Evolutionary conservation across 108 stramenopile species (phyloP).

Genomic region (Epithemia pelagica): DNA sequence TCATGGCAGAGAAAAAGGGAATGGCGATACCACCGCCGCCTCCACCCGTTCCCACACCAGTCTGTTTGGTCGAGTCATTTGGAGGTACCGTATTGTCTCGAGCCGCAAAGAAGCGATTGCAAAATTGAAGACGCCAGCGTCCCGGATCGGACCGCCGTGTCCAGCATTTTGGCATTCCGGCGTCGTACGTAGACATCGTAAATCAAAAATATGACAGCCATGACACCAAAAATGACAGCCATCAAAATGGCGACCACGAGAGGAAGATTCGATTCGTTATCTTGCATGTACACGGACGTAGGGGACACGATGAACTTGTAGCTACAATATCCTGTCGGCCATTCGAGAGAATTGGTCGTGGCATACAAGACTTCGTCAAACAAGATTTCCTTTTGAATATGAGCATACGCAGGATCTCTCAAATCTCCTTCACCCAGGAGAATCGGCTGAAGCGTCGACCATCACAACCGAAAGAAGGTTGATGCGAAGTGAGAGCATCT

Average conservation of each 20-base stretch:
- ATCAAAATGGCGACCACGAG: slow-evolving; percentile 24
- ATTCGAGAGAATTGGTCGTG: not conserved
- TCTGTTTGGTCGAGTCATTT: not conserved
- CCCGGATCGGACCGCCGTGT: not conserved
- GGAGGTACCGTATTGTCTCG: not conserved
- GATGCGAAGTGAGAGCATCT: not conserved
- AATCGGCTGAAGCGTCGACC: not conserved
- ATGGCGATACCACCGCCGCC: not conserved
- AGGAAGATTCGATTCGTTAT: slow-evolving; percentile 36
- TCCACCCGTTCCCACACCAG: too few species aligned
- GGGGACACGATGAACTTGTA: slow-evolving; percentile 25
- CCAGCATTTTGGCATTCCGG: not conserved
- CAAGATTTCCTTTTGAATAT: not conserved
- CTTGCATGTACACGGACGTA: slow-evolving; percentile 28
- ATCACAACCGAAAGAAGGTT: too few species aligned
- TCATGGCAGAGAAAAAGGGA: not conserved
- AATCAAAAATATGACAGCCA: not conserved
- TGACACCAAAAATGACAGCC: not conserved
- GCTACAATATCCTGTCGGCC: not conserved
- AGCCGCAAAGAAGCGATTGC: slow-evolving; percentile 2
- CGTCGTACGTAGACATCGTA: not conserved
- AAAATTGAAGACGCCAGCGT: not conserved
- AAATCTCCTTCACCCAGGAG: slow-evolving; percentile 34
- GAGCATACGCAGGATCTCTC: slow-evolving; percentile 34
- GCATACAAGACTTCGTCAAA: not conserved